Evolutionary conservation across 805 yeast genomes (phyloP).

Genomic region (Groenewaldozyma tartarivorans): DNA sequence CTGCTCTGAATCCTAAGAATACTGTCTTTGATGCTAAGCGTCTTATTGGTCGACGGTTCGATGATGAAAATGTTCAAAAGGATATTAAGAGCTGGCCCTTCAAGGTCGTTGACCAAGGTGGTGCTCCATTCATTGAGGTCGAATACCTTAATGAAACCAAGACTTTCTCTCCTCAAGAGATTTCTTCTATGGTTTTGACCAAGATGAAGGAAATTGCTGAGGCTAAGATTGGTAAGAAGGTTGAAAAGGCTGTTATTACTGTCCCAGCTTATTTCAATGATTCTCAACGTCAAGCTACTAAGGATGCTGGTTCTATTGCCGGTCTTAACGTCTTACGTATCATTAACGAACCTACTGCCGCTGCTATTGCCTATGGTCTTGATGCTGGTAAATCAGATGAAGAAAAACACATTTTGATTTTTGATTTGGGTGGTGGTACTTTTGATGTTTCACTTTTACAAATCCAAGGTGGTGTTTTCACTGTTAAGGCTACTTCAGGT

Average conservation of each 20-base stretch:
- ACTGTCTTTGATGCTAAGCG: slow-evolving; percentile 86
- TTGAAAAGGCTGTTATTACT: slow-evolving; percentile 76
- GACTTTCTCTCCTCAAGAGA: slow-evolving; percentile 87
- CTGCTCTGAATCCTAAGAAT: slow-evolving; percentile 85
- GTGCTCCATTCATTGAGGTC: slow-evolving; percentile 75
- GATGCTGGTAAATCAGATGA: slow-evolving; percentile 78
- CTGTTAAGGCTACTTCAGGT: slow-evolving; percentile 97
- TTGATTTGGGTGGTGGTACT: slow-evolving; percentile 97
- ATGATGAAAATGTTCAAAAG: slow-evolving; percentile 75
- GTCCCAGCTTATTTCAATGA: slow-evolving; percentile 87
- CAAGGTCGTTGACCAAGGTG: slow-evolving; percentile 60
- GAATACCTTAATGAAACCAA: slow-evolving; percentile 79
- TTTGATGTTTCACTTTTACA: slow-evolving; percentile 89
- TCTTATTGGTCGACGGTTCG: slow-evolving; percentile 84
- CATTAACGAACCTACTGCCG: slow-evolving; percentile 90
- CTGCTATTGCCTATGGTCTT: slow-evolving; percentile 94
- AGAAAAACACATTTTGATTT: slow-evolving; percentile 82
- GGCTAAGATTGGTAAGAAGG: slow-evolving; percentile 69
- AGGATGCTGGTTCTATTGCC: slow-evolving; percentile 82
- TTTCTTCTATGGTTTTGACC: slow-evolving; percentile 82
- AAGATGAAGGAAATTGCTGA: slow-evolving; percentile 86
- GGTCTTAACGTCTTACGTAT: slow-evolving; percentile 78
- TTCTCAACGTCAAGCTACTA: slow-evolving; percentile 84
- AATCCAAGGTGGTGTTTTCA: slow-evolving; percentile 93
- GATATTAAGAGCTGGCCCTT: slow-evolving; percentile 94